Base-by-base conservation (phyloP, 495 filamentous ascomycete species). In the Daldinia caldariorum region DNA sequence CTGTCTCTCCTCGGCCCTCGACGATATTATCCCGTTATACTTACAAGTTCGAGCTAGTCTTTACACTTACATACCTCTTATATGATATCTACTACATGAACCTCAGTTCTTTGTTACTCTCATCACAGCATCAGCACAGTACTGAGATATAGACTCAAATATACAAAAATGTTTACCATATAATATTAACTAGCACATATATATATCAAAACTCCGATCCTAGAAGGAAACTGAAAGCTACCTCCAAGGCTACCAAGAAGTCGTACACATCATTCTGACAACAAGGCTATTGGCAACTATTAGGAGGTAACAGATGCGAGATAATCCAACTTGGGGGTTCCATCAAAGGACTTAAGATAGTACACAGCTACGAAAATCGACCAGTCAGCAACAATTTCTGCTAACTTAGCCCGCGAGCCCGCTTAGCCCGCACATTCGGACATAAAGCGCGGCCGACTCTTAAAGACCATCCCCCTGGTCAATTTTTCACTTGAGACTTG, bases 381-480 rank as follows among this genome's bases (percentile, higher is more conserved):
- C 71, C 62, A 69, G 71, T 73, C 71, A 73, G 70, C 63, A 66
- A 18, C 53, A 56, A 37, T 22, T 29, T 29, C 26, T 26, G 3
- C 26, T 26, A 26, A 26, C 22, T 18, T 26, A 67, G 62, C 63
- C 43, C 26, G 50, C 60, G 49, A 56, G 45, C 43, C 43, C 26
- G 57, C 56, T 37, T 49, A 66, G 62, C 66, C 71, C 66, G 66
- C 71, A 69, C 71, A 63, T 58, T 73, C 71, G 71, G 71, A 73
- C 71, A 73, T 73, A 73, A 73, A 73, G 71, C 71, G 58, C 63
- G 62, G 67, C 71, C 71, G 71, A 73, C 43, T 69, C 34, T 70
- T 67, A 63, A 66, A 63, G 63, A 20, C 66, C 58, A 58, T 66
- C 58, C 62, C 62, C 71, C 71, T 70, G 58, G 58, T 62, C 59